phyloP scores from a whole-genome alignment of 2,329 filamentous ascomycete species.

The Cladosporium halotolerans region DNA sequence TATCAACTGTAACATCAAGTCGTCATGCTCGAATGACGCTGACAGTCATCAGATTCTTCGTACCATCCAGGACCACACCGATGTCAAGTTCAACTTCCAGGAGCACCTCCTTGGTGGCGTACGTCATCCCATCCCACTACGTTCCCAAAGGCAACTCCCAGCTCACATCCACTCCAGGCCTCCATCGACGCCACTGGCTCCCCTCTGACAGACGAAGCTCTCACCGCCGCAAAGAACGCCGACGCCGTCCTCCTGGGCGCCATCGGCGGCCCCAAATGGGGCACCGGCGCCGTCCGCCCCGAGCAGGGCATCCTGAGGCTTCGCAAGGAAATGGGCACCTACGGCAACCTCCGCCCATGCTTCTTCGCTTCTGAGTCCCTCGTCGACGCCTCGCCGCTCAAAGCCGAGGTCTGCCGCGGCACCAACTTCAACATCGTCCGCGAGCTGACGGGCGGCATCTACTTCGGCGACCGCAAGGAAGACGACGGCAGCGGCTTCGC shows the following conservation, averaged over 20 bases:
- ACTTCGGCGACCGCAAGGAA: slow-evolving; percentile 87
- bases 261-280: slow-evolving; percentile 97
- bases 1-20: slow-evolving; percentile 33
- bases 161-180: slow-evolving; percentile 48
- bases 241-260: slow-evolving; percentile 89
- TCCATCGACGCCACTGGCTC: slow-evolving; percentile 78
- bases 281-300: slow-evolving; percentile 77
- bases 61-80: slow-evolving; percentile 65
- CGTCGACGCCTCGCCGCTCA: slow-evolving; percentile 78
- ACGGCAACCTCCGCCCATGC: slow-evolving; percentile 92
- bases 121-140: slow-evolving; percentile 40
- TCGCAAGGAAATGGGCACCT: slow-evolving; percentile 88
- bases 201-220: slow-evolving; percentile 75
- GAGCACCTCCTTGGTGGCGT: slow-evolving; percentile 88
- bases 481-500: slow-evolving; percentile 68
- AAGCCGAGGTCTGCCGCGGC: slow-evolving; percentile 75
- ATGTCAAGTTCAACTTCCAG: slow-evolving; percentile 80
- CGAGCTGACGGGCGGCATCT: slow-evolving; percentile 87
- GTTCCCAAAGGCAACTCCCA: not conserved
- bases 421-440: slow-evolving; percentile 91
- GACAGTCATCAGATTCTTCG: slow-evolving; percentile 60
- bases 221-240: slow-evolving; percentile 73
- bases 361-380: slow-evolving; percentile 87
- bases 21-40: not conserved
- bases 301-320: slow-evolving; percentile 88